Percentiles rank a stretch among this genome's conserved stretches.
Conservation (phyloP, 805 yeast genomes). For the Saccharomycopsis amapae region DNA sequence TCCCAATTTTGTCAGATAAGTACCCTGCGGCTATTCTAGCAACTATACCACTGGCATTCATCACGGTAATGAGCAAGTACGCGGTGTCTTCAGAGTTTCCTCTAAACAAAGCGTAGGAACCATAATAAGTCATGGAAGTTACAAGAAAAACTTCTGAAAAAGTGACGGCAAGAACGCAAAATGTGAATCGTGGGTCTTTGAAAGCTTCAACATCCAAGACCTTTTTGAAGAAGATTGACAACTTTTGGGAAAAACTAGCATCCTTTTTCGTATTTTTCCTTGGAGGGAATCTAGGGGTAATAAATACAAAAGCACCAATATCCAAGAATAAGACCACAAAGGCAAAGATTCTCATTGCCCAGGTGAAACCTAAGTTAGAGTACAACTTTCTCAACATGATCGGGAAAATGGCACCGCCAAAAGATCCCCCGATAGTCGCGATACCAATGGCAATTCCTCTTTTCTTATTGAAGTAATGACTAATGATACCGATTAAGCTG, state of each 20-base stretch:
- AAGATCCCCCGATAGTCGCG: slow-evolving; percentile 44
- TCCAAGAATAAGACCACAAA: slow-evolving; percentile 37
- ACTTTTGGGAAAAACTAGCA: slow-evolving; percentile 34
- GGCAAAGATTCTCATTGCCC: slow-evolving; percentile 50
- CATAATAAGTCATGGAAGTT: slow-evolving; percentile 39
- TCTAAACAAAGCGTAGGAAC: slow-evolving; percentile 42
- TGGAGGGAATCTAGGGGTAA: slow-evolving; percentile 33
- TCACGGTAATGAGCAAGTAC: slow-evolving; percentile 39
- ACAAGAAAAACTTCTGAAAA: slow-evolving; percentile 41
- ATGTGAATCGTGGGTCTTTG: slow-evolving; percentile 37
- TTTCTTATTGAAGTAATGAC: slow-evolving; percentile 55
- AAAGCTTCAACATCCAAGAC: slow-evolving; percentile 35
- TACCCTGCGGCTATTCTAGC: slow-evolving; percentile 41
- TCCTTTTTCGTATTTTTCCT: slow-evolving; percentile 2
- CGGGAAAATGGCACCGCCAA: slow-evolving; percentile 52
- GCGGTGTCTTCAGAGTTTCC: slow-evolving; percentile 38
- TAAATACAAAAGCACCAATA: slow-evolving; percentile 29
- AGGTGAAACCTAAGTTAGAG: slow-evolving; percentile 40
- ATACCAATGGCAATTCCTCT: slow-evolving; percentile 49
- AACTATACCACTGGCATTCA: slow-evolving; percentile 35
- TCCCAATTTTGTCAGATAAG: slow-evolving; percentile 41
- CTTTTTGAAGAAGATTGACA: too few relatives aligned
- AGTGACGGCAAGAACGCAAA: slow-evolving; percentile 37
- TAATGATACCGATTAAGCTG: slow-evolving; percentile 51
- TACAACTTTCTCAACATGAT: slow-evolving; percentile 42